phyloP scores from a whole-genome alignment of 177 flowering plant genomes.

The Vitis hybrid region DNA sequence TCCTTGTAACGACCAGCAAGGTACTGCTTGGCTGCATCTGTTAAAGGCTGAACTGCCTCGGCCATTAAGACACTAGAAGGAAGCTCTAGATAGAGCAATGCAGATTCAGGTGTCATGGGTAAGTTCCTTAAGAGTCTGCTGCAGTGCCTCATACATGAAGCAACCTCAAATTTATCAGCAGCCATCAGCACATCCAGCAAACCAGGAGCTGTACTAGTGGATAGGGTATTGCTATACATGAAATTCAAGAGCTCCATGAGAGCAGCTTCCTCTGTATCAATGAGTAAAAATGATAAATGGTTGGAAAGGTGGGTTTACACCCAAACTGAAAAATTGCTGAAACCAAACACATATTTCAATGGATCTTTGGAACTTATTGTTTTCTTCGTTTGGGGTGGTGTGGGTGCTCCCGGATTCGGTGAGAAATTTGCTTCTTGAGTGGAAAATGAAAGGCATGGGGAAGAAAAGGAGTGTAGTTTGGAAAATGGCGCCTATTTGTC shows the following conservation, averaged over 20 bases:
- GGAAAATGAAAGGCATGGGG: too few relatives aligned
- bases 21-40: constrained; percentile 90
- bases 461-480: too few relatives aligned
- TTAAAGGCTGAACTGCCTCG: constrained; percentile 89
- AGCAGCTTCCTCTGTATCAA: constrained; percentile 87
- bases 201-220: constrained; percentile 62
- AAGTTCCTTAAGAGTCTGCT: constrained; percentile 60
- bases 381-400: too few relatives aligned
- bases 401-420: too few relatives aligned
- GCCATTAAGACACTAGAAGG: constrained; percentile 93
- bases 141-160: constrained; percentile 97
- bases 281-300: too few relatives aligned
- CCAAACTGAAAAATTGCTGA: background rate
- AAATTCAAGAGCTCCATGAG: constrained; percentile 91
- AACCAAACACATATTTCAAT: background rate
- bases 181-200: constrained; percentile 95
- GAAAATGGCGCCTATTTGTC: too few relatives aligned
- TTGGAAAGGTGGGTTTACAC: too few relatives aligned
- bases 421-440: too few relatives aligned
- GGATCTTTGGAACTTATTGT: too few relatives aligned
- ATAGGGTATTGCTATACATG: constrained; percentile 80
- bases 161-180: constrained; percentile 97
- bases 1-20: constrained; percentile 88
- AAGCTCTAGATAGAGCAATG: constrained; percentile 90
- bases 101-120: constrained; percentile 94